Base-by-base conservation (phyloP, 352 stramenopile genomes). In the Phytophthora crassamura region DNA sequence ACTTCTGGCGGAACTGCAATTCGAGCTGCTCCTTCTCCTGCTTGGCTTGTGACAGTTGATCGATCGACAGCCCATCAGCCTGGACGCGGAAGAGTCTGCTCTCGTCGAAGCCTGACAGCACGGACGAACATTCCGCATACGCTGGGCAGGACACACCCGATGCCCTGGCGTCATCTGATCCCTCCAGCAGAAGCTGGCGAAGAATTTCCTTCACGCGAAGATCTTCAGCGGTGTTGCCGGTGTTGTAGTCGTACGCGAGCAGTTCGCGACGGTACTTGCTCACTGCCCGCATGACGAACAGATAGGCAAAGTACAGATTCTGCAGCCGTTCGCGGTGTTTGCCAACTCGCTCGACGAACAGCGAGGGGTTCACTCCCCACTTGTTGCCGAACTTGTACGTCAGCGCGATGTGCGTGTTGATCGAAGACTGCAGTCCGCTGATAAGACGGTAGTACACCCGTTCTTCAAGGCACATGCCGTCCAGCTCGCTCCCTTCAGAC, bases 231-330 rank as follows among this genome's bases (percentile, higher is more conserved):
- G 85, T 77, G 72, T 99, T 98, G 15, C 97, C 97, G 0, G 96
- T 99, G 55, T 88, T 79, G 75, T 98, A 99, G 46, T 98, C 90
- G 65, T 98, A 98, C 41, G 93, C 73, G 47, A 98, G 82, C n/a
- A 99, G 74, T 41, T 98, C 89, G 39, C 93, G 70, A 41, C 80
- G 80, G 42, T 97, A 98, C 57, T 98, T 98, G 33, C 92, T 90
- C 14, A 99, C 77, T 5, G 98, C 97, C 20, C 98, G 86, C 57
- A 99, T 91, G 22, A 99, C 82, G 47, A 99, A 98, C 1, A 99
- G 80, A 71, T 99, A 99, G 11, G 95, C 90, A 71, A 99, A 99
- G 68, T 99, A 98, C 32, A 99, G 78, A 73, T 99, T 99, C 40
- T 98, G 86, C 42, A 99, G 80, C 16, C 98, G 84, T 41, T 99